Conservation (phyloP, 306 rosid genomes). For the Lupinus albus region DNA sequence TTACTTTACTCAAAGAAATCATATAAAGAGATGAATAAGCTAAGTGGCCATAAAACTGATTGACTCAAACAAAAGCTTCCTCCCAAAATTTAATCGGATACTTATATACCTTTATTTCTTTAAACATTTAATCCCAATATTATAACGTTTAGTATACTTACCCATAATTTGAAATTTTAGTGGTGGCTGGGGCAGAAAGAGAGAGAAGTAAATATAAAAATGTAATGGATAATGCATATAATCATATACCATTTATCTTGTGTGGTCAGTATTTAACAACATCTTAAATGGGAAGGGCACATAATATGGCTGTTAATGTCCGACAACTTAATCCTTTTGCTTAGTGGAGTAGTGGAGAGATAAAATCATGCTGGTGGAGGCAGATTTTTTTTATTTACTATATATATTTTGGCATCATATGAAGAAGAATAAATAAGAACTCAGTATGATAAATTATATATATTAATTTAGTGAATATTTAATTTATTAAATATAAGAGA, state of each 20-base stretch:
- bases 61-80: no score
- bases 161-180: slow-evolving; percentile 11
- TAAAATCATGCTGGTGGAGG: slow-evolving; percentile 35
- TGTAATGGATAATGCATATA: not conserved
- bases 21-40: no score
- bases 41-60: no score
- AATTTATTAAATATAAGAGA: no score
- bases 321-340: slow-evolving; percentile 24
- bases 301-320: slow-evolving; percentile 39
- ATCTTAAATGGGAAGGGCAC: slow-evolving; percentile 40
- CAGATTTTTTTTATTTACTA: slow-evolving; percentile 17
- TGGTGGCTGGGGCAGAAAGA: not conserved
- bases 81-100: no score
- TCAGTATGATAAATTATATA: not conserved
- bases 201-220: not conserved
- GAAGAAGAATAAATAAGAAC: not conserved
- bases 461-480: no score
- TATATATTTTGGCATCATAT: not conserved
- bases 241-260: slow-evolving; percentile 31
- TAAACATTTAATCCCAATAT: no score
- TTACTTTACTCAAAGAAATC: no score
- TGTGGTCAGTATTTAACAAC: slow-evolving; percentile 41
- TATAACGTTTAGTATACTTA: no score
- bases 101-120: no score
- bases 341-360: slow-evolving; percentile 37